Percentiles rank a stretch among this genome's conserved stretches.
Conservation (phyloP, 1,284 basidiomycete genomes). For the Puccinia coronata region DNA sequence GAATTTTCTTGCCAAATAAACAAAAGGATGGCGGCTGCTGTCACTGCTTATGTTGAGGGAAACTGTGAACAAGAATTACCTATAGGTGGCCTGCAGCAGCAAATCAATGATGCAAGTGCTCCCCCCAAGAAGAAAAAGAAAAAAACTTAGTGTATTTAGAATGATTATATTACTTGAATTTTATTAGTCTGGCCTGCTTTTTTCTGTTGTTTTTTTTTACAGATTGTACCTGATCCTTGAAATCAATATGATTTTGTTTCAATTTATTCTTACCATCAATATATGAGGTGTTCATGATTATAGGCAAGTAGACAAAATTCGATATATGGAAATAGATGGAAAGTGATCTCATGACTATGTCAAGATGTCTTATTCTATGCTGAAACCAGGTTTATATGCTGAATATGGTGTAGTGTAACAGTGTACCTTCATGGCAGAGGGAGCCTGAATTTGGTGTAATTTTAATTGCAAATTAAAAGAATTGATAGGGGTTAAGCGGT, state of each 20-base stretch:
- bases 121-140: constrained; percentile 7
- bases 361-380: no score
- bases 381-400: not conserved
- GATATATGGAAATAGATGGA: no score
- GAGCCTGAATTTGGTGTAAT: not conserved
- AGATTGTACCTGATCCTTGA: not conserved
- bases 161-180: no score
- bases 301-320: no score
- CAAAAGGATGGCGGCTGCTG: constrained; percentile 1
- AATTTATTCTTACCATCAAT: no score
- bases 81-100: no score
- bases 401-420: not conserved
- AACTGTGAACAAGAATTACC: no score
- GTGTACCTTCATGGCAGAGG: not conserved
- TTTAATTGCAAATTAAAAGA: not conserved
- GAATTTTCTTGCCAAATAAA: not conserved
- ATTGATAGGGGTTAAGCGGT: not conserved
- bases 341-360: no score
- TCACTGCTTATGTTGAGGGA: no score
- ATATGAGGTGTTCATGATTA: no score
- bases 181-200: not conserved
- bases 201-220: no score
- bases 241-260: not conserved
- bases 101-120: not conserved
- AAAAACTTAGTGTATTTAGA: no score